phyloP scores from a whole-genome alignment of 306 rosid genomes.

The Urtica urens region DNA sequence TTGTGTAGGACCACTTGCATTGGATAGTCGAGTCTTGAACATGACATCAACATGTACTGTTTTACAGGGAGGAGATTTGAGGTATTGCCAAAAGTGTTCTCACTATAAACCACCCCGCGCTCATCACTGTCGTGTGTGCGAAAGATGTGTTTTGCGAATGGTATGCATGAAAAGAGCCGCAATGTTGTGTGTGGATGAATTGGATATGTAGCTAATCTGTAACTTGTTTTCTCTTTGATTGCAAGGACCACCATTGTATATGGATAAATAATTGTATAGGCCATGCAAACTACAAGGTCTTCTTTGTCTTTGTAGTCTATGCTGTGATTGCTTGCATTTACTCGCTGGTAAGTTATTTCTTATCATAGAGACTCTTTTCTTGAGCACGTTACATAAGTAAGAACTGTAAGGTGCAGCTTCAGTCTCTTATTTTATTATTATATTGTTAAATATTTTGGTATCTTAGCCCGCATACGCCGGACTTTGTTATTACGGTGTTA shows the following conservation, averaged over 20 bases:
- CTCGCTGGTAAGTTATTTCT: conserved; percentile 98
- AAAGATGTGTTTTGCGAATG: conserved; percentile 93
- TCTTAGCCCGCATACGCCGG: no score
- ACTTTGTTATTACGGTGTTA: no score
- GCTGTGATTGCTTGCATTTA: conserved; percentile 76
- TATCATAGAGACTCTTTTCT: conserved; percentile 15
- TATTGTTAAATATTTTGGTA: no score
- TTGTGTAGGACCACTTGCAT: no score
- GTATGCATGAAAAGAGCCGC: conserved; percentile 41
- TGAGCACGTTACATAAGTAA: no score
- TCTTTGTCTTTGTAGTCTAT: conserved; percentile 71
- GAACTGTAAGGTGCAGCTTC: no score
- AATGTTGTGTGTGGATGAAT: background rate
- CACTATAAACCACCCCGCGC: conserved; percentile 96
- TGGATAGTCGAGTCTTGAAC: no score
- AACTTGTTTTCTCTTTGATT: conserved; percentile 33
- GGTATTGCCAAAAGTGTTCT: conserved; percentile 94
- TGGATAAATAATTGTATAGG: conserved; percentile 97
- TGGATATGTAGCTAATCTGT: no score
- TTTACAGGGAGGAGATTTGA: conserved; percentile 89
- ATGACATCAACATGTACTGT: conserved; percentile 7
- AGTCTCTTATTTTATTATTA: no score
- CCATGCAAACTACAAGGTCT: conserved; percentile 82
- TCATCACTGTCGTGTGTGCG: conserved; percentile 96
- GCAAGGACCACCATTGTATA: conserved; percentile 95